A percentile compares a stretch with the other conserved stretches of the same genome.
Conservation (phyloP, 768 basidiomycete genomes). For the Fistulinella prunicolor region DNA sequence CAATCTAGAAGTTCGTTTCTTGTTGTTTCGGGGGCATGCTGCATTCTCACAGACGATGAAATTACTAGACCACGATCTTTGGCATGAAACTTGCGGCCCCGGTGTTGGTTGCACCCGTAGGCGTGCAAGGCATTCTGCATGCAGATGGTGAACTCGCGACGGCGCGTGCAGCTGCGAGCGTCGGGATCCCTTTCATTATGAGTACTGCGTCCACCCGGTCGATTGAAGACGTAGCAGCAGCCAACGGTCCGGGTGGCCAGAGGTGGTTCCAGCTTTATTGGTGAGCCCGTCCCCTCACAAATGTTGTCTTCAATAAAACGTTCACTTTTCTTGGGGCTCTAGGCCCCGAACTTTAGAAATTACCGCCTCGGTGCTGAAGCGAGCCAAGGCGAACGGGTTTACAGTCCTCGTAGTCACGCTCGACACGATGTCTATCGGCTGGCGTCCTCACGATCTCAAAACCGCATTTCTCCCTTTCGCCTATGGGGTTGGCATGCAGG, state of each 20-base stretch:
- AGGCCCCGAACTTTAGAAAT: constrained; percentile 65
- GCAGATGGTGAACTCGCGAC: constrained; percentile 69
- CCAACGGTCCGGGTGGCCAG: constrained; percentile 56
- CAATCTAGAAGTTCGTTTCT: constrained; percentile 53
- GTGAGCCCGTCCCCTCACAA: constrained; percentile 32
- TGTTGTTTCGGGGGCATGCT: too few relatives aligned
- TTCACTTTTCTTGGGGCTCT: neutral
- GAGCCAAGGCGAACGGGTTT: constrained; percentile 66
- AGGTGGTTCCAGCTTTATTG: constrained; percentile 86
- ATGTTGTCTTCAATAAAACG: neutral
- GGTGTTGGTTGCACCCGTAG: constrained; percentile 68
- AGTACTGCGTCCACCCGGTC: constrained; percentile 71
- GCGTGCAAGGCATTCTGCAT: constrained; percentile 74
- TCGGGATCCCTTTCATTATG: constrained; percentile 69
- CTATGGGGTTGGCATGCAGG: constrained; percentile 63
- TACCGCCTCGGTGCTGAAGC: constrained; percentile 59
- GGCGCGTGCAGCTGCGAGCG: constrained; percentile 59
- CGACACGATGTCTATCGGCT: constrained; percentile 70
- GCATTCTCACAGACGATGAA: too few relatives aligned
- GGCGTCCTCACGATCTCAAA: constrained; percentile 74
- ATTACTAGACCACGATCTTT: constrained; percentile 63
- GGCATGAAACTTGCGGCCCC: constrained; percentile 62
- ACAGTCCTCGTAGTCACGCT: constrained; percentile 74
- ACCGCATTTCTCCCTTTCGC: constrained; percentile 62
- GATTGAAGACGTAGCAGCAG: constrained; percentile 73